Percentiles rank a stretch among this genome's conserved stretches.
phyloP scores from a whole-genome alignment of 345 rosid species.

The Cochlearia excelsa region DNA sequence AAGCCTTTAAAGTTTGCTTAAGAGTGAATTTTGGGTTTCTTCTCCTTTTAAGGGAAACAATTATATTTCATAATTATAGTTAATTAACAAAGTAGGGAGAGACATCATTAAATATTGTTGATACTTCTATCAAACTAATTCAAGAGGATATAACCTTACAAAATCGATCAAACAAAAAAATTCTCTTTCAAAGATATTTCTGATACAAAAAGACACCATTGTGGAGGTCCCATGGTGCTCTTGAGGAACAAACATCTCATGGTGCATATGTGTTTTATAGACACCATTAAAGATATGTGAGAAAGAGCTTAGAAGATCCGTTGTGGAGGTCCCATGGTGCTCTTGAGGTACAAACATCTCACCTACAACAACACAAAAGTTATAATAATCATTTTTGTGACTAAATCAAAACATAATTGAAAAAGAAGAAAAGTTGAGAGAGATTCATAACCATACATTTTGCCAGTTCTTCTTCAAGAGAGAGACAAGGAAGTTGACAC shows the following conservation, averaged over 20 bases:
- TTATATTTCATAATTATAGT: not conserved
- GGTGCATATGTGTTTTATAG: not conserved
- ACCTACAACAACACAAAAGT: conserved; percentile 24
- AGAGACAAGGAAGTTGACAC: conserved; percentile 60
- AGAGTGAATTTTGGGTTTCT: not conserved
- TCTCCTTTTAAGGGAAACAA: not conserved
- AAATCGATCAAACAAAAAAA: too few relatives aligned
- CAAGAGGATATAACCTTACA: not conserved
- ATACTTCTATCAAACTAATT: too few relatives aligned
- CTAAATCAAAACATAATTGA: too few relatives aligned
- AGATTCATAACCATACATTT: conserved; percentile 38
- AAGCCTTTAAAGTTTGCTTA: not conserved
- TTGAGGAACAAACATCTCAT: conserved; percentile 50
- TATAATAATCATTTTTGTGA: too few relatives aligned
- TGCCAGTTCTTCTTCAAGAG: conserved; percentile 70
- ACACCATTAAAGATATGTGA: not conserved
- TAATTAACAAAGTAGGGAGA: not conserved
- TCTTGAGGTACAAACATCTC: conserved; percentile 53
- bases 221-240: conserved; percentile 57
- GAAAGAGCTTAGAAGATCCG: conserved; percentile 39
- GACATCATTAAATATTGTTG: too few relatives aligned
- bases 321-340: conserved; percentile 56
- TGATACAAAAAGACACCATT: conserved; percentile 18
- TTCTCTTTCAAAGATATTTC: not conserved
- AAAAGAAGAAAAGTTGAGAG: not conserved